Evolutionary conservation across 805 yeast species (phyloP).

Genomic region (Spencermartinsiella europaea): DNA sequence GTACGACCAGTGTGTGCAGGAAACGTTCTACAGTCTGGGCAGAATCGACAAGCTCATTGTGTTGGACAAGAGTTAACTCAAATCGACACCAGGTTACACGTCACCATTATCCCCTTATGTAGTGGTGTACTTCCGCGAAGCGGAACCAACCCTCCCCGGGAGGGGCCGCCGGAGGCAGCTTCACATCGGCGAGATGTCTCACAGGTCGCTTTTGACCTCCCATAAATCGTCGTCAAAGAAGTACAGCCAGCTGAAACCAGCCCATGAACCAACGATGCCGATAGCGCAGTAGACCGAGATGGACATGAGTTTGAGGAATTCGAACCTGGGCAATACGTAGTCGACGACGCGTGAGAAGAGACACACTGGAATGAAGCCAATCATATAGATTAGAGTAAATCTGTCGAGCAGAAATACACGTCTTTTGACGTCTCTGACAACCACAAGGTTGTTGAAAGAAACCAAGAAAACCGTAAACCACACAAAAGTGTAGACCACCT

Average conservation of each 20-base stretch:
- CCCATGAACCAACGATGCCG: constrained; percentile 84
- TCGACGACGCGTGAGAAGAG: constrained; percentile 53
- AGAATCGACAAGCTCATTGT: too few relatives aligned
- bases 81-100: too few relatives aligned
- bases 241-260: constrained; percentile 82
- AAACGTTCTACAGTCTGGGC: too few relatives aligned
- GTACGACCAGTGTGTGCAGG: too few relatives aligned
- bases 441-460: constrained; percentile 53
- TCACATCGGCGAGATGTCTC: too few relatives aligned
- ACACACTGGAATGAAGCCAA: constrained; percentile 64
- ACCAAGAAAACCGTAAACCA: constrained; percentile 80
- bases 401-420: constrained; percentile 63
- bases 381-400: constrained; percentile 56
- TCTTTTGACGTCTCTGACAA: constrained; percentile 20
- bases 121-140: too few relatives aligned
- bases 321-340: constrained; percentile 48
- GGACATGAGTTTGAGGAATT: constrained; percentile 74
- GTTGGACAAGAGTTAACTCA: too few relatives aligned
- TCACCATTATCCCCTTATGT: too few relatives aligned
- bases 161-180: too few relatives aligned
- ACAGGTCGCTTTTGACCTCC: too few relatives aligned
- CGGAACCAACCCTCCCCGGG: too few relatives aligned
- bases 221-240: constrained; percentile 60
- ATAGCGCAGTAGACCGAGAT: constrained; percentile 81
- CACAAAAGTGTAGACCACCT: constrained; percentile 67